Percentiles rank a stretch among this genome's conserved stretches.
phyloP scores from a whole-genome alignment of 257 asterid species.

The Nicotiana benthamiana region DNA sequence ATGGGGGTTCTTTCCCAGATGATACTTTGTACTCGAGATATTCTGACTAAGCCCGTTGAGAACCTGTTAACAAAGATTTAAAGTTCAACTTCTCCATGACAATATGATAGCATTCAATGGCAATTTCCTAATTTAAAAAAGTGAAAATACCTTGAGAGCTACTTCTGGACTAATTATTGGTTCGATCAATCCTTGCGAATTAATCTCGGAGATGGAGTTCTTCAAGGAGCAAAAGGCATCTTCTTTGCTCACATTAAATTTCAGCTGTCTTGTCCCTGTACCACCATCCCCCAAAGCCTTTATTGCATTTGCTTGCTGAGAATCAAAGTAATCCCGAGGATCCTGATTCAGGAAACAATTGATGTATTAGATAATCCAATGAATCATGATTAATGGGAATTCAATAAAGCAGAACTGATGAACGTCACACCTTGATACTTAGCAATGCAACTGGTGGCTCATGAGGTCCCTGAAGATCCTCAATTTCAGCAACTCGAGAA shows the following conservation, averaged over 20 bases:
- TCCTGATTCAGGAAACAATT: slow-evolving; percentile 48
- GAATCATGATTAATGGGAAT: not conserved
- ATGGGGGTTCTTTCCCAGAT: slow-evolving; percentile 73
- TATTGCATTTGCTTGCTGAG: slow-evolving; percentile 82
- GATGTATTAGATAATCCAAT: slow-evolving; percentile 17
- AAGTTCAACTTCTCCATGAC: not conserved
- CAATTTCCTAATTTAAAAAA: not conserved
- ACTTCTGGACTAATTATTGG: slow-evolving; percentile 62
- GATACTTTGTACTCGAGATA: slow-evolving; percentile 77
- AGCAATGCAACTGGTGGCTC: slow-evolving; percentile 88
- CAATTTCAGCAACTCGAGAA: slow-evolving; percentile 70
- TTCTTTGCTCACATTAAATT: slow-evolving; percentile 43
- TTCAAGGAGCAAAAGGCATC: slow-evolving; percentile 61
- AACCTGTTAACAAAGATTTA: slow-evolving; percentile 39
- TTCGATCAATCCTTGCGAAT: slow-evolving; percentile 51
- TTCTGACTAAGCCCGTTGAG: slow-evolving; percentile 62
- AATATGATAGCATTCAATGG: not conserved
- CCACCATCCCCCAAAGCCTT: slow-evolving; percentile 63
- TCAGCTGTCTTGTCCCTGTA: slow-evolving; percentile 41
- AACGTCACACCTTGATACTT: slow-evolving; percentile 61
- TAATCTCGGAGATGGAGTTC: slow-evolving; percentile 41
- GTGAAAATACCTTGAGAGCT: slow-evolving; percentile 63
- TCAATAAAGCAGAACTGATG: not conserved
- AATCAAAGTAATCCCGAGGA: slow-evolving; percentile 94
- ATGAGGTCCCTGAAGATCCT: slow-evolving; percentile 90